Conservation (phyloP, 2,329 filamentous ascomycete genomes). For the Lojkania enalia region DNA sequence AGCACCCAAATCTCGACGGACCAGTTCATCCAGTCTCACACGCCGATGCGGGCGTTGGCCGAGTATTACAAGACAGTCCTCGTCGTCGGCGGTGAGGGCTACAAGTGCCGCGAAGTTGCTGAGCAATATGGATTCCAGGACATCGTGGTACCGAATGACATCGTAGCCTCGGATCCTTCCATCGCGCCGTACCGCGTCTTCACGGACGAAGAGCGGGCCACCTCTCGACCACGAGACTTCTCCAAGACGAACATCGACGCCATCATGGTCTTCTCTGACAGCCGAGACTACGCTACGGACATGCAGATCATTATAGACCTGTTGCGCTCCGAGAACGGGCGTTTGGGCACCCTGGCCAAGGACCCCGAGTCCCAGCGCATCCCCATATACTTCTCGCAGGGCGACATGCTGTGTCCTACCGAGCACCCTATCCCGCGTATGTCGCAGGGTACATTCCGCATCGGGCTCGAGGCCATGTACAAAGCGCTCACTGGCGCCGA, state of each 20-base stretch:
- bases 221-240: conserved; percentile 72
- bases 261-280: conserved; percentile 75
- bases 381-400: conserved; percentile 74
- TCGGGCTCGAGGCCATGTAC: conserved; percentile 74
- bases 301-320: conserved; percentile 78
- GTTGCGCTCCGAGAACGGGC: conserved; percentile 68
- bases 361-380: conserved; percentile 68
- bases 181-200: conserved; percentile 72
- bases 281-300: conserved; percentile 73
- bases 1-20: conserved; percentile 67
- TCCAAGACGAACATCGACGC: conserved; percentile 71
- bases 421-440: conserved; percentile 66
- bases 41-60: conserved; percentile 73
- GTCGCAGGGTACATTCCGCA: conserved; percentile 76
- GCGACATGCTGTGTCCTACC: conserved; percentile 64
- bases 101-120: conserved; percentile 72
- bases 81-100: conserved; percentile 75
- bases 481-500: conserved; percentile 69
- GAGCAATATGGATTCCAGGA: conserved; percentile 75
- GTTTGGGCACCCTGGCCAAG: conserved; percentile 65
- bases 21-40: conserved; percentile 78
- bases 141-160: conserved; percentile 73
- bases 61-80: conserved; percentile 79
- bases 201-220: conserved; percentile 67
- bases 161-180: conserved; percentile 68